Evolutionary conservation across 2,329 filamentous ascomycete genomes (phyloP).

Genomic region (Talaromyces atroroseus): DNA sequence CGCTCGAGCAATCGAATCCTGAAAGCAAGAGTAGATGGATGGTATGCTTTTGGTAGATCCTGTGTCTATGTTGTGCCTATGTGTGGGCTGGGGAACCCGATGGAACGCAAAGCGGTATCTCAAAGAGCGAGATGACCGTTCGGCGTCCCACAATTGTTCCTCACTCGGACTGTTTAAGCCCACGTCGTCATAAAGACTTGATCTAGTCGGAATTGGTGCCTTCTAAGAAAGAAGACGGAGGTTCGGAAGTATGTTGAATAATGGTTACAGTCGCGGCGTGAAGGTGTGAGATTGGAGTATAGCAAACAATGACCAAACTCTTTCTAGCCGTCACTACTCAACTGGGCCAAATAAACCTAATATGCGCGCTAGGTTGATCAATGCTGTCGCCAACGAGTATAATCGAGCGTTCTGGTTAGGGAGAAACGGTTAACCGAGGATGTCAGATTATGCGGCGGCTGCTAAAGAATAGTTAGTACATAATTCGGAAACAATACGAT

Average conservation of each 20-base stretch:
- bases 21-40: neutral
- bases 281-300: neutral
- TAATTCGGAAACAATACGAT: neutral
- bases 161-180: slow-evolving; percentile 25
- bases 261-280: neutral
- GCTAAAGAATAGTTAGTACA: neutral
- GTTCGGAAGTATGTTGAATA: neutral
- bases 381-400: neutral
- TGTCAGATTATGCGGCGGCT: neutral
- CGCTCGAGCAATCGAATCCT: neutral
- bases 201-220: neutral
- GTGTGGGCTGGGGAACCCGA: slow-evolving; percentile 42
- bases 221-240: slow-evolving; percentile 8
- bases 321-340: neutral
- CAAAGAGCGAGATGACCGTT: slow-evolving; percentile 45
- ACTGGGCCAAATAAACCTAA: neutral
- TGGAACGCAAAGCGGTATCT: slow-evolving; percentile 50
- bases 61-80: slow-evolving; percentile 2
- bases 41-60: slow-evolving; percentile 1
- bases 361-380: neutral
- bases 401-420: neutral
- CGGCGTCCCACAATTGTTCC: slow-evolving; percentile 46
- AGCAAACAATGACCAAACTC: neutral
- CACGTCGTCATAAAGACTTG: slow-evolving; percentile 3
- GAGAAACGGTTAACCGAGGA: neutral